Base-by-base conservation (phyloP, 2,329 filamentous ascomycete species). In the Oidium heveae region DNA sequence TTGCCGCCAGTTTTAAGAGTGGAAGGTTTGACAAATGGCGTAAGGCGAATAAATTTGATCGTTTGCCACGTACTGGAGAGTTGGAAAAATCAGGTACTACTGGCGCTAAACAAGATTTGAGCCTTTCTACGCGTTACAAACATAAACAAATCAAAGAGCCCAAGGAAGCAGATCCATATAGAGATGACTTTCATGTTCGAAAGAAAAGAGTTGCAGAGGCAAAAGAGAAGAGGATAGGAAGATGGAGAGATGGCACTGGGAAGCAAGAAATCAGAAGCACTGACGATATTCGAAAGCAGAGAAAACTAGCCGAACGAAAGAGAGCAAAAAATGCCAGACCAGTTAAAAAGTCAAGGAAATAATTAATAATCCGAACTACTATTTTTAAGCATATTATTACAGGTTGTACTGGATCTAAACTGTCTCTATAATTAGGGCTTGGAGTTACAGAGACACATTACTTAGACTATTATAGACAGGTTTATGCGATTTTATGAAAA, bases 21-120 rank as follows among this genome's bases (percentile, higher is more conserved):
- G 91, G 93, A 37, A 81, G 89, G 49, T 98, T 94, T 70, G 88
- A 96, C 65, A 78, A 76, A 59, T 98, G 91, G 93, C 84, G 82
- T 67, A 86, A 84, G 65, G 79, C 82, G 20, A 85, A 96, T 70
- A 84, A 86, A 59, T 72, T 96, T 50, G 79, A 80, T 55, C 76
- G 80, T 18, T 68, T 94, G 64, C 88, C 88, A 10, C 76, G 82
- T 46, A 83, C 88, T 36, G 91, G 93, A 59, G 89, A 96, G 68
- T 67, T 74, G 47, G 91, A 96, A 68, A 73, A 69, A 60, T 56
- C 67, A 59, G 61, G 64, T 54, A 61, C 63, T 50, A 61, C 63
- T 33, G 59, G 61, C 55, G 61, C 63, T 53, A 56, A 62, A 36
- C 63, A 68, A 55, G 63, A 61, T 41, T 64, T 65, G 55, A 67